A percentile compares a stretch with the other conserved stretches of the same genome.
Conservation (phyloP, 2,329 filamentous ascomycete genomes). For the Botrytis paeoniae region DNA sequence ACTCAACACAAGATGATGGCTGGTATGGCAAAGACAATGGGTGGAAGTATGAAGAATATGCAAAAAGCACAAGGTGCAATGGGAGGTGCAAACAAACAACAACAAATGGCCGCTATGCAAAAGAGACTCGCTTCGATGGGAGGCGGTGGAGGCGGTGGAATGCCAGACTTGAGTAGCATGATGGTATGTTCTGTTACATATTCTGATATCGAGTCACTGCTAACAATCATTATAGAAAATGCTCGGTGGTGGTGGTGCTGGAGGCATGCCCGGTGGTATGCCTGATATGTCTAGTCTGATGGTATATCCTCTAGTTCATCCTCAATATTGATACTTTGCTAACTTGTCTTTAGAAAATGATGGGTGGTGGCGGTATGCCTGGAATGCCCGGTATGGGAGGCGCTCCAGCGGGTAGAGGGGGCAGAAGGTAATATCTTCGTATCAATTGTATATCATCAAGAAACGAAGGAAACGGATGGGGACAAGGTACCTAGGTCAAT, state of each 20-base stretch:
- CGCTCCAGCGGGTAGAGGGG: constrained; percentile 29
- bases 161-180: constrained; percentile 80
- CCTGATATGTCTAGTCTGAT: constrained; percentile 52
- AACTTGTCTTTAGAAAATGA: constrained; percentile 49
- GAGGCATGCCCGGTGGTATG: constrained; percentile 53
- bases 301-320: neutral
- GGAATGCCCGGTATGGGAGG: constrained; percentile 40
- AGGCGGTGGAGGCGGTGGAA: constrained; percentile 61
- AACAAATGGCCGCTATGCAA: constrained; percentile 96
- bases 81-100: constrained; percentile 85
- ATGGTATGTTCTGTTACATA: constrained; percentile 46
- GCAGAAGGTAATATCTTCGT: constrained; percentile 27
- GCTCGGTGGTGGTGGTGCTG: constrained; percentile 68
- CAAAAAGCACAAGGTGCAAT: constrained; percentile 88
- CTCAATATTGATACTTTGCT: neutral
- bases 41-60: constrained; percentile 97
- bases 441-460: constrained; percentile 1
- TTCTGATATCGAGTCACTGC: neutral
- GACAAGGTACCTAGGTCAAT: constrained; percentile 10
- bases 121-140: constrained; percentile 93
- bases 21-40: constrained; percentile 98
- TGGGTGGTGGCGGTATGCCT: constrained; percentile 38
- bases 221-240: constrained; percentile 55
- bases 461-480: constrained; percentile 2
- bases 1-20: constrained; percentile 99